Evolutionary conservation across 2,329 filamentous ascomycete species (phyloP).

Genomic region (Penicillium sp.): DNA sequence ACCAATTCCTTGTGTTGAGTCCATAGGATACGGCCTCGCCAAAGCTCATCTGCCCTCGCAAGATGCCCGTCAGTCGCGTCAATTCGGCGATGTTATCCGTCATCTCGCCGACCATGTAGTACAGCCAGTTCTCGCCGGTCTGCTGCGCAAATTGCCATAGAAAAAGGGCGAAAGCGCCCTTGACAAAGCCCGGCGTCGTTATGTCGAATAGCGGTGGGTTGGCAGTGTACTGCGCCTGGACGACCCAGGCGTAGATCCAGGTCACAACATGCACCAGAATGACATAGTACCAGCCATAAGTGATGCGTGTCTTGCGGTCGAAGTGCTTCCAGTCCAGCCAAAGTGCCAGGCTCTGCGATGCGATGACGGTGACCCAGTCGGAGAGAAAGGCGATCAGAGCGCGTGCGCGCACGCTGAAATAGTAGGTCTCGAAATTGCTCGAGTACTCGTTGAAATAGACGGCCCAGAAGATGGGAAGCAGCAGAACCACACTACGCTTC

Average conservation of each 20-base stretch:
- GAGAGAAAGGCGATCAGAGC: conserved; percentile 5
- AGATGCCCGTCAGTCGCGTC: not conserved
- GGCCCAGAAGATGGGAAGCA: conserved; percentile 5
- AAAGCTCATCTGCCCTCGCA: conserved; percentile 4
- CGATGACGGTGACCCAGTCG: not conserved
- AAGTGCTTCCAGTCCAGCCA: conserved; percentile 4
- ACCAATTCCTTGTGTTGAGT: conserved; percentile 1
- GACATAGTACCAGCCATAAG: conserved; percentile 1
- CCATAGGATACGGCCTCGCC: conserved; percentile 3
- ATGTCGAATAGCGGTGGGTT: not conserved
- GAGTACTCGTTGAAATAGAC: conserved; percentile 5
- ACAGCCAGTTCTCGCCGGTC: conserved; percentile 1
- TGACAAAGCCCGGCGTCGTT: not conserved
- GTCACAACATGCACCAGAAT: conserved; percentile 1
- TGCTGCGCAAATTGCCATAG: conserved; percentile 4
- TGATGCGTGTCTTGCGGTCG: conserved; percentile 3
- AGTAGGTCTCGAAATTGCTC: conserved; percentile 6
- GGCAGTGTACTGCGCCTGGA: conserved; percentile 1
- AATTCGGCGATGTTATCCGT: conserved; percentile 2
- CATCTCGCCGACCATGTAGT: conserved; percentile 1
- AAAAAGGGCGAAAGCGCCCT: conserved; percentile 1
- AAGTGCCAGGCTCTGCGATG: not conserved
- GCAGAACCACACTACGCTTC: conserved; percentile 1
- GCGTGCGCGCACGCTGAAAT: conserved; percentile 10
- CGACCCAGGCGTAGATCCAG: conserved; percentile 3